Conservation (phyloP, 768 basidiomycete species). For the Inosperma sp. region DNA sequence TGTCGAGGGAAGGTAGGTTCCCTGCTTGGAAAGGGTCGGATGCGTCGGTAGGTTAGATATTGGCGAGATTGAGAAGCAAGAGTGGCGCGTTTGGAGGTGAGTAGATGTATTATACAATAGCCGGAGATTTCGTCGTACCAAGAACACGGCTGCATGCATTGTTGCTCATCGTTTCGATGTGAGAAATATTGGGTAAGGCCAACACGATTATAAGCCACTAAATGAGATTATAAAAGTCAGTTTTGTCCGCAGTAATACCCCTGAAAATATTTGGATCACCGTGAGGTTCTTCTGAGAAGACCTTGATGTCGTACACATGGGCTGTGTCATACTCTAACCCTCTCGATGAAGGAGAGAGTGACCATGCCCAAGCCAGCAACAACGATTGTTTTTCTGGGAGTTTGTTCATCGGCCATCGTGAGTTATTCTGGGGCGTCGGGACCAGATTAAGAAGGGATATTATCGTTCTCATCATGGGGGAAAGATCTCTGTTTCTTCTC, state of each 20-base stretch:
- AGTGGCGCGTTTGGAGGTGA: no score
- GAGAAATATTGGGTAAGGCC: conserved; percentile 5
- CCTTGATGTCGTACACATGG: neutral
- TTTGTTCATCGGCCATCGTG: neutral
- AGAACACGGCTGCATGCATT: neutral
- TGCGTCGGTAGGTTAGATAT: neutral
- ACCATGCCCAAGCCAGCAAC: conserved; percentile 5
- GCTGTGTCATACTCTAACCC: neutral
- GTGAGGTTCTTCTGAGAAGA: conserved; percentile 1
- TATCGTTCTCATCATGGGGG: no score
- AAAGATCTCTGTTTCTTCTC: no score
- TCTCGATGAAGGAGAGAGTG: conserved; percentile 4
- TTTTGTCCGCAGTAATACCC: neutral
- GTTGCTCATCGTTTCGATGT: conserved; percentile 1
- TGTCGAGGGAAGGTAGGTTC: no score
- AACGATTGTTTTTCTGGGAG: neutral
- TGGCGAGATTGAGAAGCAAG: conserved; percentile 1
- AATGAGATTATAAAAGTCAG: neutral
- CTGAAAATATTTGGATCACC: neutral
- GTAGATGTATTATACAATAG: no score
- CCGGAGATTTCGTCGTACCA: conserved; percentile 8
- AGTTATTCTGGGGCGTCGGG: no score
- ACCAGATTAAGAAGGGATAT: no score
- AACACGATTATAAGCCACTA: conserved; percentile 2
- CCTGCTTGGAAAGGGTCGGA: no score